These are phyloP conservation scores for Beauveria caledonica DNA, from an alignment of 2,329 filamentous ascomycete species.

Conservation along the genomic window DNA sequence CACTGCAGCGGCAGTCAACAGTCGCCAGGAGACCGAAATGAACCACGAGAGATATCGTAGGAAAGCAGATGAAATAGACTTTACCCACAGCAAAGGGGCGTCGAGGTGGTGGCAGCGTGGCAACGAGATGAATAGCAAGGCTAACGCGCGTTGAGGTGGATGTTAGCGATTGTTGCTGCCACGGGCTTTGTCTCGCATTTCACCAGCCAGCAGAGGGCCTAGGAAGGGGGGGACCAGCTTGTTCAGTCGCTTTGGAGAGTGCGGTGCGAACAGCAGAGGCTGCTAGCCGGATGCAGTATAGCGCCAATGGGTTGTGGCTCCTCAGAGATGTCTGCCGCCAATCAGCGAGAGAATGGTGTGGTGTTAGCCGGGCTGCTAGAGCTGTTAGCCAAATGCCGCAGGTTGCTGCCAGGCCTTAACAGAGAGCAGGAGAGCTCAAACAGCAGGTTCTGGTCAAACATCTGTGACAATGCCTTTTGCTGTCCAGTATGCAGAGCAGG, in stretches of 20 bases:
- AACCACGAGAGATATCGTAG: neutral
- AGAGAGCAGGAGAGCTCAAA: neutral
- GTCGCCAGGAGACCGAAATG: neutral
- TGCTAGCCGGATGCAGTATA: neutral
- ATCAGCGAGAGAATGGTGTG: neutral
- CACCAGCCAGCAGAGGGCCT: neutral
- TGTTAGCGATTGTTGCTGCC: slow-evolving; percentile 9
- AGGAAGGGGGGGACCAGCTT: neutral
- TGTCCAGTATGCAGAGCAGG: neutral
- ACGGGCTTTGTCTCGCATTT: slow-evolving; percentile 6
- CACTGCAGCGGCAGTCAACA: neutral
- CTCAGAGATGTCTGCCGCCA: neutral
- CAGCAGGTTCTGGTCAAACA: neutral
- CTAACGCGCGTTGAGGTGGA: slow-evolving; percentile 12
- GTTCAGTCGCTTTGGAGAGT: neutral
- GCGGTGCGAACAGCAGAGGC: neutral
- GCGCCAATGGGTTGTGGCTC: neutral
- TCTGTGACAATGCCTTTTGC: neutral
- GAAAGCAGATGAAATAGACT: neutral
- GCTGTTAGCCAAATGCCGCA: neutral
- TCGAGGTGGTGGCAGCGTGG: slow-evolving; percentile 10
- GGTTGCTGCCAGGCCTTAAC: neutral
- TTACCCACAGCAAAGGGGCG: slow-evolving; percentile 3
- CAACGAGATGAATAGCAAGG: slow-evolving; percentile 10
- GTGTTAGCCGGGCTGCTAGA: neutral